Conservation (phyloP, 495 filamentous ascomycete genomes). For the Podospora conica region DNA sequence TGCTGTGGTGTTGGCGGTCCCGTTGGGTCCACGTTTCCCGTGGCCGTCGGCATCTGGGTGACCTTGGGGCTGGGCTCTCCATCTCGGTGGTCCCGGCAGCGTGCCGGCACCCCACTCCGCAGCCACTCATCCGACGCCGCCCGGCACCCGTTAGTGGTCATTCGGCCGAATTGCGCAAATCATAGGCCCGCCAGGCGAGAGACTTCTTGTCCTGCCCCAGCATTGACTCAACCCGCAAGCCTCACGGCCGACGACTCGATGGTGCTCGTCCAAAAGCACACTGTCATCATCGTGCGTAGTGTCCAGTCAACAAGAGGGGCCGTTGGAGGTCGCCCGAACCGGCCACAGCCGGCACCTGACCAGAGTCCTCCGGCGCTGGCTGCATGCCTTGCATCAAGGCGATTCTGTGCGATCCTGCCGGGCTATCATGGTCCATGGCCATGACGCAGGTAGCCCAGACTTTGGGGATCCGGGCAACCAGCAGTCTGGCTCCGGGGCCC, state of each 20-base stretch:
- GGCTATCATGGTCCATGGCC: conserved; percentile 11
- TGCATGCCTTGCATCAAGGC: conserved; percentile 21
- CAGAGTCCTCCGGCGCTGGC: conserved; percentile 14
- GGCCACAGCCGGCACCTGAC: conserved; percentile 5
- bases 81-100: conserved; percentile 23
- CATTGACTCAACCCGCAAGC: conserved; percentile 10
- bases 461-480: conserved; percentile 19
- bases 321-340: conserved; percentile 3
- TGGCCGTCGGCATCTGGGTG: conserved; percentile 11
- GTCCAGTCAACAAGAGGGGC: neutral
- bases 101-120: conserved; percentile 9
- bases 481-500: conserved; percentile 18
- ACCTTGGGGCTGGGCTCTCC: conserved; percentile 19
- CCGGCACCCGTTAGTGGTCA: conserved; percentile 12
- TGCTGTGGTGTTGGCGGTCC: conserved; percentile 21
- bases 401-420: conserved; percentile 14
- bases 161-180: conserved; percentile 15
- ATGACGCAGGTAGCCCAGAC: conserved; percentile 18
- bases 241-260: neutral
- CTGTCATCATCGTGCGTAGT: conserved; percentile 14
- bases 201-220: conserved; percentile 9
- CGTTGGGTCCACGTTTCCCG: conserved; percentile 24
- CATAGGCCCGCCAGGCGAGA: conserved; percentile 7
- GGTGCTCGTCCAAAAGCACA: conserved; percentile 5
- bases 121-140: conserved; percentile 8